A percentile compares a stretch with the other conserved stretches of the same genome.
These are phyloP conservation scores for Magnusiomyces ingens DNA, from an alignment of 1,139 yeast genomes.

Conservation along the genomic window DNA sequence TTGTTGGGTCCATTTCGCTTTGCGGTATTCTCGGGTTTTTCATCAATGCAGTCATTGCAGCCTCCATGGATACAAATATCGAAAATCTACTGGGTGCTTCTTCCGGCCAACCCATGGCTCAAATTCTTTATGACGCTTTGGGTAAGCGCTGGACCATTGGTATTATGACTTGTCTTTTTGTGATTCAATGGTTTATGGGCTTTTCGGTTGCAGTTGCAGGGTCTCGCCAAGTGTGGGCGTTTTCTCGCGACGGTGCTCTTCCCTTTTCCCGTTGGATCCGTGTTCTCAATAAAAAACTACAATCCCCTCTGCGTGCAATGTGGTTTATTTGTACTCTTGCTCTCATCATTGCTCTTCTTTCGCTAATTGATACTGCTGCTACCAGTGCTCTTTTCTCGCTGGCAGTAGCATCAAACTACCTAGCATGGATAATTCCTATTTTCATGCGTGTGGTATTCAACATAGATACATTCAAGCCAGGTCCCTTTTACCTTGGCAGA, in stretches of 20 bases:
- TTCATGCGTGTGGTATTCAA: conserved; percentile 40
- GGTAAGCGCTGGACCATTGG: conserved; percentile 60
- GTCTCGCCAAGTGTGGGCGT: conserved; percentile 78
- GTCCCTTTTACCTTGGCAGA: conserved; percentile 56
- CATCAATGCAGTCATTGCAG: conserved; percentile 48
- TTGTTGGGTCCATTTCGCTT: conserved; percentile 45
- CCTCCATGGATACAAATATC: conserved; percentile 51
- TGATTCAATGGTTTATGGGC: conserved; percentile 51
- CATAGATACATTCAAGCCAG: conserved; percentile 49
- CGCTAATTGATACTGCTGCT: conserved; percentile 54
- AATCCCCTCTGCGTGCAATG: conserved; percentile 59
- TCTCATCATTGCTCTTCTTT: conserved; percentile 48
- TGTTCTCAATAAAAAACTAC: conserved; percentile 44
- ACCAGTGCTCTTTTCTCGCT: conserved; percentile 54
- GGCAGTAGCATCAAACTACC: conserved; percentile 53
- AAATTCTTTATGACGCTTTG: conserved; percentile 54
- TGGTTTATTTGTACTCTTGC: conserved; percentile 45
- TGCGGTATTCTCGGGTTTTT: conserved; percentile 60
- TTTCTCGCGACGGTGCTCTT: conserved; percentile 83
- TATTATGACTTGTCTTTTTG: conserved; percentile 27
- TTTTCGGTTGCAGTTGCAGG: conserved; percentile 67
- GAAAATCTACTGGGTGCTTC: conserved; percentile 33
- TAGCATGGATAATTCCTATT: conserved; percentile 56
- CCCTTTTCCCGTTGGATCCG: conserved; percentile 53
- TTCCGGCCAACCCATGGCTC: conserved; percentile 42